Base-by-base conservation (phyloP, 2,329 filamentous ascomycete genomes). In the Ceratocystis harringtonii region DNA sequence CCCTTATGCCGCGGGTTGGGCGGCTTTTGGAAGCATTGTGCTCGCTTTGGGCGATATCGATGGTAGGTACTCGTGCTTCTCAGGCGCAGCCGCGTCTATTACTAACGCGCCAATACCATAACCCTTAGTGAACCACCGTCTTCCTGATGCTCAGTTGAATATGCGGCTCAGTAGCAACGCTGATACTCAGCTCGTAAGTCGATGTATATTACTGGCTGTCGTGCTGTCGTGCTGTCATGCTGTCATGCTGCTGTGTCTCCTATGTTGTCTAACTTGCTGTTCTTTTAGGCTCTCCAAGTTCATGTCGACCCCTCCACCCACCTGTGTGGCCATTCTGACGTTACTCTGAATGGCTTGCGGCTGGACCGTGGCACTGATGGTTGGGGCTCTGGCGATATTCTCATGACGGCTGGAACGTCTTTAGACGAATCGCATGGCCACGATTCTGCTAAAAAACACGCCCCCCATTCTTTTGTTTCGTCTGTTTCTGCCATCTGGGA, bases 101-200 rank as follows among this genome's bases (percentile, higher is more conserved):
- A 10, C 52, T n/a, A 30, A 55, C 22, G 36, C 44, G 36, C 28
- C 3, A 41, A 41, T 15, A 15, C 48, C 25, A 45, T 5, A 7
- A 17, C 19, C 5, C 3, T 12, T 12, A 55, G 48, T 22, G 25
- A 22, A 32, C 22, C 50, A 43, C 48, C 12, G 4, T 41, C 30
- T 64, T 5, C 63, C 69, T 19, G 50, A 64, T 65, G 67, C 67
- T 61, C 65, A 68, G 60, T 62, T 69, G 57, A 64, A 68, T 28
- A 62, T 64, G 30, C 68, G 62, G 17, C 30, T 65, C 6, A 65
- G 66, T 50, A 64, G 57, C 25, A 67, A 67, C 50, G 57, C 62
- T 36, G 64, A 32, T 19, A 68, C 55, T 2, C 58, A 62, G 5
- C 67, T 64, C 60, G 64, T 55, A 63, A 58, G 67, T 58, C 48